Evolutionary conservation across 192 early-diverging fungal genomes (phyloP).

Genomic region (Linnemannia exigua): DNA sequence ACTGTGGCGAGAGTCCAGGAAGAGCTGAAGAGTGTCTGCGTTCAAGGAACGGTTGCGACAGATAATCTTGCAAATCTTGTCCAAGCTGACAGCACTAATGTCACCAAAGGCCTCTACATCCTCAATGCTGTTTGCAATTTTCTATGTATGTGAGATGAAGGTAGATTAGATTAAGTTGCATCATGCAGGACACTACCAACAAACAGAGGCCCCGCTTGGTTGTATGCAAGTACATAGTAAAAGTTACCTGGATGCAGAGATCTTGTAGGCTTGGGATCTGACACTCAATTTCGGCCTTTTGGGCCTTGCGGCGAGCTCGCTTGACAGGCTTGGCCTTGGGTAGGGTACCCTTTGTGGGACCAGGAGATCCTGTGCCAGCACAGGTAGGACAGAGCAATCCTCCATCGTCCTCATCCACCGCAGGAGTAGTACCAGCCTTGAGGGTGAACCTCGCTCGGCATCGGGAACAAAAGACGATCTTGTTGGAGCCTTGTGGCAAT

Average conservation of each 20-base stretch:
- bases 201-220: not conserved
- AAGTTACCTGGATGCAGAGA: slow-evolving; percentile 71
- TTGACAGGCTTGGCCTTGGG: slow-evolving; percentile 9
- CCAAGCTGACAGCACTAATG: slow-evolving; percentile 76
- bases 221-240: not conserved
- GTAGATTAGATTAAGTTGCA: not conserved
- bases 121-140: slow-evolving; percentile 83
- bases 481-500: slow-evolving; percentile 34
- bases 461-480: slow-evolving; percentile 61
- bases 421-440: slow-evolving; percentile 32
- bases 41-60: slow-evolving; percentile 80
- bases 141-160: slow-evolving; percentile 32
- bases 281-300: slow-evolving; percentile 66
- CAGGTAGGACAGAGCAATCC: slow-evolving; percentile 53
- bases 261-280: slow-evolving; percentile 74
- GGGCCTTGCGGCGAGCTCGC: slow-evolving; percentile 19
- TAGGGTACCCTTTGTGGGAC: not conserved
- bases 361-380: slow-evolving; percentile 1
- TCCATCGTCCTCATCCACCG: slow-evolving; percentile 34
- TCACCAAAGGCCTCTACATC: slow-evolving; percentile 90
- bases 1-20: slow-evolving; percentile 71
- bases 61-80: slow-evolving; percentile 83
- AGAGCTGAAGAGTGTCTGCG: slow-evolving; percentile 74
- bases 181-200: not conserved
- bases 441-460: slow-evolving; percentile 62